Percentiles rank a stretch among this genome's conserved stretches.
These are phyloP conservation scores for Ophiognomonia clavigignenti-juglandacearum DNA, from an alignment of 2,329 filamentous ascomycete species.

Conservation along the genomic window DNA sequence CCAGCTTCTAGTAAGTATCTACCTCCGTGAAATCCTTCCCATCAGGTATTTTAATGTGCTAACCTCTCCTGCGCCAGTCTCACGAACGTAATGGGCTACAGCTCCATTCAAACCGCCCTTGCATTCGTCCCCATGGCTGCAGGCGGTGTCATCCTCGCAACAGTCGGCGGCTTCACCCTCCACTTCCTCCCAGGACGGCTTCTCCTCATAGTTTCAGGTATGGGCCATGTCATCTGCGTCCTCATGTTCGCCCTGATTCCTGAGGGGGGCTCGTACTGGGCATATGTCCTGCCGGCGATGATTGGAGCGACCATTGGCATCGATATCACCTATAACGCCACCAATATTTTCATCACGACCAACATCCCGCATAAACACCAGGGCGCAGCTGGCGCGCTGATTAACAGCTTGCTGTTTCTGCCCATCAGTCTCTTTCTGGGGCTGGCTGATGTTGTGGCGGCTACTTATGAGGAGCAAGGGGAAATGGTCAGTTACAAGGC, in stretches of 20 bases:
- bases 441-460: constrained; percentile 59
- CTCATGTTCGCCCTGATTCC: constrained; percentile 64
- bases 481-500: constrained; percentile 53
- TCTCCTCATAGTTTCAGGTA: constrained; percentile 56
- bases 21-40: constrained; percentile 40
- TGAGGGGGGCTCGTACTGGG: constrained; percentile 61
- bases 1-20: constrained; percentile 58
- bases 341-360: constrained; percentile 74
- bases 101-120: constrained; percentile 58
- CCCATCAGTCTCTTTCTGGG: constrained; percentile 69
- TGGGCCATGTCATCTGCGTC: constrained; percentile 53
- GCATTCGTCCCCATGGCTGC: constrained; percentile 66
- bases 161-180: constrained; percentile 60
- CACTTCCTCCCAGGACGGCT: constrained; percentile 60
- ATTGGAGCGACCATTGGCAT: constrained; percentile 65
- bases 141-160: constrained; percentile 62
- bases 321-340: constrained; percentile 70
- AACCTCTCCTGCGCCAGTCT: constrained; percentile 49
- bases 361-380: constrained; percentile 62
- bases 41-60: constrained; percentile 43
- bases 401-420: constrained; percentile 66
- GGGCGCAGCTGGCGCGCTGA: constrained; percentile 65
- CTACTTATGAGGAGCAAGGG: constrained; percentile 29
- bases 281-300: constrained; percentile 68
- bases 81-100: constrained; percentile 52